Base-by-base conservation (phyloP, 2,329 filamentous ascomycete species). In the Arthroderma sp. region DNA sequence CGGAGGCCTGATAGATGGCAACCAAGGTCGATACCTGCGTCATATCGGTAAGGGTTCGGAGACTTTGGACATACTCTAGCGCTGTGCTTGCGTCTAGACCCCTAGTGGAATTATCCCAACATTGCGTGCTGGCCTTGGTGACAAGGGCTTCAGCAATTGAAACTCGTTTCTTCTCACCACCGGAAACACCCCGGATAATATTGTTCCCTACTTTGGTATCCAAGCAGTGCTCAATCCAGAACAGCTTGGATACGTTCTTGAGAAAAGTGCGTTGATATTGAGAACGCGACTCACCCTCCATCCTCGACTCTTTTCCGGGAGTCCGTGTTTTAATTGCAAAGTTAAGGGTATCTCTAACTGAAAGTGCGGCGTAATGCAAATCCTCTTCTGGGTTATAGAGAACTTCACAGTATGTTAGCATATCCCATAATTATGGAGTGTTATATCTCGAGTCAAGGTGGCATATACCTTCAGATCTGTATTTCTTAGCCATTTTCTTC, bases 341-440 rank as follows among this genome's bases (percentile, higher is more conserved):
- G 42, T 77, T 71, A 0, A 89, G 68, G 0, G 83, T 89, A 51
- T 85, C 73, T 1, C 80, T 77, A 7, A 88, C 82, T 0, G 80
- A 85, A 22, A 91, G 65, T n/a, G 83, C 80, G 0, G 83, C 79
- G 50, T 86, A 88, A 57, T 88, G 83, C 29, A 81, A 71, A 57
- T 86, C 82, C 29, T 81, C 77, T 63, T 89, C 84, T 9, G 85
- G 80, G 52, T 85, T 86, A 59, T 89, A 88, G 8, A 85, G 68
- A 1, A 80, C 71, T 60, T 29, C 6, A 27, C 6, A 78, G 10
- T 3, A 28, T 5, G n/a, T 55, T 37, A 55, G 48, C 11, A 11
- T 31, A 39, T 9, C 38, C 32, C n/a, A 37, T 32, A 37, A 34
- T 6, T 32, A 37, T 65, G 57, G 7, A 5, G 31, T 31, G 9